Base-by-base conservation (phyloP, 352 stramenopile genomes). In the Globisporangium paroecandrum region DNA sequence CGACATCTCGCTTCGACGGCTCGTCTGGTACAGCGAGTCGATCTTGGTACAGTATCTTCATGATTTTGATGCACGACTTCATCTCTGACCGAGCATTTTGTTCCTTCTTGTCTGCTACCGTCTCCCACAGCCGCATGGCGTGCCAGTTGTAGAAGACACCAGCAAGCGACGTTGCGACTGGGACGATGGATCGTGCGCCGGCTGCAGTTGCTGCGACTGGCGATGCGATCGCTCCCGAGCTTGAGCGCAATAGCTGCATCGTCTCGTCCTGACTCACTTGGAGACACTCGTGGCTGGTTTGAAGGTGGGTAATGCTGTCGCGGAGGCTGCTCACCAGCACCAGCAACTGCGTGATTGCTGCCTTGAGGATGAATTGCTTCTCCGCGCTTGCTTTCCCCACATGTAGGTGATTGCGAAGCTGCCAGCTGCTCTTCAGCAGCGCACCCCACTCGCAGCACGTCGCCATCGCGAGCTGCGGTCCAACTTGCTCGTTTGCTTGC, bases 141-240 rank as follows among this genome's bases (percentile, higher is more conserved):
- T 58, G 53, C 25, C 53, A 58, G 53, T 58, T 58, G 53, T 38
- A 36, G 53, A 58, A 58, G 24, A 58, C 51, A 4, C 51, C 51
- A 12, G 51, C 51, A 22, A 58, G 51, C 51, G 18, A 58, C 12
- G 51, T 10, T 9, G 51, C 51, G 51, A 34, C 24, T 8, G 25
- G 25, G 25, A 27, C 2, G 25, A 27, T 27, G 2, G 2, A 27
- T 27, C 1, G 1, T 27, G 25, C 25, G 25, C 25, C 25, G 25
- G 25, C 25, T 27, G 25, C 25, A 27, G 1, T 27, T 27, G 25
- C 25, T 27, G 12, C 24, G 49, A 57, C 51, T 58, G 8, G 24
- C 5, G 22, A 20, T 34, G 22, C 9, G 22, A 34, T 57, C 24
- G 1, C 10, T 22, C 24, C 53, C 24, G 10, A 20, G 5, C 13